Evolutionary conservation across 306 rosid species (phyloP).

Genomic region (Luffa acutangula): DNA sequence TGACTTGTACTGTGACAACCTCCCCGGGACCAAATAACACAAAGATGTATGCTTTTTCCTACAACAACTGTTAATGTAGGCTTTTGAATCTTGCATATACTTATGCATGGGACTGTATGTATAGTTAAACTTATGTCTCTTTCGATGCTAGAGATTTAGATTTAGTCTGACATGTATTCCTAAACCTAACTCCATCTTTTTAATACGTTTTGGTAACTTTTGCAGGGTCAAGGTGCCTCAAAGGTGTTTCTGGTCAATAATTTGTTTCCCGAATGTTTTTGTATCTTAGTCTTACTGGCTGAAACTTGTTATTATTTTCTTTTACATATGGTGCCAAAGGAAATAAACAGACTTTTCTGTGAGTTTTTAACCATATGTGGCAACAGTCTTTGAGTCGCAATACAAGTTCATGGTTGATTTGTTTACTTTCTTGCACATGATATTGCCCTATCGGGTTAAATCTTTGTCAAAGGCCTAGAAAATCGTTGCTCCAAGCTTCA

Average conservation of each 20-base stretch:
- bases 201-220: not conserved
- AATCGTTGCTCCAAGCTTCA: not conserved
- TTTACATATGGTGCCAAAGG: not conserved
- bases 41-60: not conserved
- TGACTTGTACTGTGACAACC: not conserved
- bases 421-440: not conserved
- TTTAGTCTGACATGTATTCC: not conserved
- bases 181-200: not conserved
- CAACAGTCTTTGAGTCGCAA: not conserved
- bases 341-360: not conserved
- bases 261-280: slow-evolving; percentile 3
- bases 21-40: not conserved
- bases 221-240: slow-evolving; percentile 1
- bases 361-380: not conserved
- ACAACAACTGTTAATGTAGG: not conserved
- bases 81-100: not conserved
- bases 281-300: not conserved
- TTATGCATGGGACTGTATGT: not conserved
- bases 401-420: not conserved
- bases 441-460: not conserved
- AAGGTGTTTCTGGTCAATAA: slow-evolving; percentile 4
- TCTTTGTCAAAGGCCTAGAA: not conserved
- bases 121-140: not conserved
- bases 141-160: not conserved
- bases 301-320: slow-evolving; percentile 4